Evolutionary conservation across 2,329 filamentous ascomycete species (phyloP), one percentile per base, ranked within the genome.

Genomic region (Colletotrichum lupini): DNA sequence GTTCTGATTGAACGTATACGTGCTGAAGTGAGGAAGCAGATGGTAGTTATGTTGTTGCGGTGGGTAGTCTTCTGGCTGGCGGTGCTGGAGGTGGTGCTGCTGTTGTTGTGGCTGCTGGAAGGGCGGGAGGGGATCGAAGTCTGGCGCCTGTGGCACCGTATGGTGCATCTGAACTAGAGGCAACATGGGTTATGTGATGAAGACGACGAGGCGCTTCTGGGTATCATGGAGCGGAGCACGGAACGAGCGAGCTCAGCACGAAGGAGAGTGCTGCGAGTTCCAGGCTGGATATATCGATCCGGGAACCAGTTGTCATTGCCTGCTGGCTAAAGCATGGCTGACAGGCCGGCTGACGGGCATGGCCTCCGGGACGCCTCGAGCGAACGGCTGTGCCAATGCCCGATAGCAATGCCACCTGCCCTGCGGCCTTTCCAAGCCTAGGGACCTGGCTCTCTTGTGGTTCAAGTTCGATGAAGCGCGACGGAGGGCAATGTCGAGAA

Each of bases 131-230:
- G 81, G 76, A 74, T 86, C 83, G 77, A 83, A 79, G 72, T 82
- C 83, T 68, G 82, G 80, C 73, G 82, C 81, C 58, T 82, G 81
- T 71, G 84, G 86, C 85, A 87, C 86, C 85, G 83, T 83, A 77
- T 81, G 86, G 84, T 87, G 85, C 83, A 84, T 85, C 79, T 89
- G 87, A 72, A 88, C 80, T 75, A 86, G 82, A 76, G 87, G 86
- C 74, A 88, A 83, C 87, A 89, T 89, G 77, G 76, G 76, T 62
- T 69, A 24, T 66, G 49, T 22, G 19, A 55, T 60, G 46, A n/a
- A 35, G 58, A 42, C 37, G 35, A 62, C n/a, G 28, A 58, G 46
- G 32, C 46, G 57, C 46, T 49, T 55, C 26, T 76, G 78, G 14
- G 28, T 65, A 24, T 14, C 62, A 65, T 65, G 19, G 16, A 30